Evolutionary conservation across 371 early-diverging fungal species (phyloP).

Genomic region (Phascolomyces articulosus): DNA sequence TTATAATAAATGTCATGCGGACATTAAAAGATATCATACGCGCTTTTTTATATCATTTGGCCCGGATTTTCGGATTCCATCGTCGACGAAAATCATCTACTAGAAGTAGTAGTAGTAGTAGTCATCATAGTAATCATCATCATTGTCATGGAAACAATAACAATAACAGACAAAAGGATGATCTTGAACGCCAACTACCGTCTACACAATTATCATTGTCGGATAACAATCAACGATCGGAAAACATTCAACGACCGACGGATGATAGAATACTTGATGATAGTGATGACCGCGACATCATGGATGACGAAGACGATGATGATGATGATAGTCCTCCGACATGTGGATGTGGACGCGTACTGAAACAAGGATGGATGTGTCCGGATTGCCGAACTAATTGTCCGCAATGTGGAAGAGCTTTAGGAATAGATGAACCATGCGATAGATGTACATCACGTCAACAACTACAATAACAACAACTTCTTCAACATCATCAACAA

Average conservation of each 20-base stretch:
- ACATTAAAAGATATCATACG: not conserved
- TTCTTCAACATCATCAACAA: conserved; percentile 4
- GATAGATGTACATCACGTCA: conserved; percentile 1
- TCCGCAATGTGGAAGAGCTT: conserved; percentile 7
- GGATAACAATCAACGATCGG: too few species aligned
- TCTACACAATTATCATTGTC: too few species aligned
- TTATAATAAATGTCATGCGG: not conserved
- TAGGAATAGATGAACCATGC: conserved; percentile 6
- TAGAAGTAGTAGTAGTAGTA: not conserved
- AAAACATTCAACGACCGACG: not conserved
- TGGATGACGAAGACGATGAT: not conserved
- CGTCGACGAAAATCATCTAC: conserved; percentile 1
- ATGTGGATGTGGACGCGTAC: conserved; percentile 10
- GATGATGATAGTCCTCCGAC: conserved; percentile 3
- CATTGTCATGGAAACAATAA: not conserved
- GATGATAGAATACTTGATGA: not conserved
- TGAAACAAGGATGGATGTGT: conserved; percentile 13
- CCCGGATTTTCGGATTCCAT: conserved; percentile 7
- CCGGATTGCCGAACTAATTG: conserved; percentile 8
- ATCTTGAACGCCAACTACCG: conserved; percentile 1
- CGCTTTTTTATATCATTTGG: not conserved
- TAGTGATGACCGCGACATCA: not conserved
- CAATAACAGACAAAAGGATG: not conserved
- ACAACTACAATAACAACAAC: conserved; percentile 1
- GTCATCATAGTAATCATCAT: too few species aligned